A percentile compares a stretch with the other conserved stretches of the same genome.
Conservation (phyloP, 2,329 filamentous ascomycete genomes). For the Chaetomium sp. region DNA sequence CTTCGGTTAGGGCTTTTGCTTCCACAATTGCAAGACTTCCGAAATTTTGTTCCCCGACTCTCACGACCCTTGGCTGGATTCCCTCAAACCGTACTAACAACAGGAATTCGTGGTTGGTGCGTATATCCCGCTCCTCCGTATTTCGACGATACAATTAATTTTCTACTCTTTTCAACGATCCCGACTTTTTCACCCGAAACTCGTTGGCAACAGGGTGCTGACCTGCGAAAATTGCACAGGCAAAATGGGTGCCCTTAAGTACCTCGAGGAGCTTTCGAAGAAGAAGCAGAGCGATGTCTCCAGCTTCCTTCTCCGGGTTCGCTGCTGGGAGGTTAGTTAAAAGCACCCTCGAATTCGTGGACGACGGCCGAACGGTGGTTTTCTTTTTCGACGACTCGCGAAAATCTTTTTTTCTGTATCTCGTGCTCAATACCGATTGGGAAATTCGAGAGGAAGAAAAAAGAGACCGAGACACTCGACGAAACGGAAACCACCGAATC, state of each 20-base stretch:
- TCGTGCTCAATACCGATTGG: too few species aligned
- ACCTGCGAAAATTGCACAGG: constrained; percentile 19
- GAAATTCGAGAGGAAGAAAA: neutral
- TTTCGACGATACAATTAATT: constrained; percentile 5
- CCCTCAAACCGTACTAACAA: constrained; percentile 23
- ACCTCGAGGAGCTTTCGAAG: constrained; percentile 99
- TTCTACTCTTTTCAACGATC: constrained; percentile 1
- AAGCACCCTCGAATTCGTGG: constrained; percentile 29
- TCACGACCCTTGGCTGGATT: constrained; percentile 19
- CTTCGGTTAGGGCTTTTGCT: constrained; percentile 24
- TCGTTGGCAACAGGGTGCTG: constrained; percentile 16
- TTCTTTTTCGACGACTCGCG: constrained; percentile 12
- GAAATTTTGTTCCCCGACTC: constrained; percentile 20
- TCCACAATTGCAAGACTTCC: constrained; percentile 22
- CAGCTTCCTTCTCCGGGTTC: constrained; percentile 98
- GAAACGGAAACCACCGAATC: constrained; percentile 5
- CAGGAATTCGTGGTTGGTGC: constrained; percentile 23
- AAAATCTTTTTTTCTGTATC: constrained; percentile 3
- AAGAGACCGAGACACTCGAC: constrained; percentile 4
- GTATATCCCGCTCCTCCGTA: constrained; percentile 12
- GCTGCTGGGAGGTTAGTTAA: constrained; percentile 98
- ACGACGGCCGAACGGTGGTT: constrained; percentile 14
- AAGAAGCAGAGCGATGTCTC: constrained; percentile 99
- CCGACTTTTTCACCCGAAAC: constrained; percentile 6
- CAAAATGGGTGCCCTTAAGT: constrained; percentile 99